Conservation (phyloP, 495 filamentous ascomycete species). For the Lophiostoma macrostomum region DNA sequence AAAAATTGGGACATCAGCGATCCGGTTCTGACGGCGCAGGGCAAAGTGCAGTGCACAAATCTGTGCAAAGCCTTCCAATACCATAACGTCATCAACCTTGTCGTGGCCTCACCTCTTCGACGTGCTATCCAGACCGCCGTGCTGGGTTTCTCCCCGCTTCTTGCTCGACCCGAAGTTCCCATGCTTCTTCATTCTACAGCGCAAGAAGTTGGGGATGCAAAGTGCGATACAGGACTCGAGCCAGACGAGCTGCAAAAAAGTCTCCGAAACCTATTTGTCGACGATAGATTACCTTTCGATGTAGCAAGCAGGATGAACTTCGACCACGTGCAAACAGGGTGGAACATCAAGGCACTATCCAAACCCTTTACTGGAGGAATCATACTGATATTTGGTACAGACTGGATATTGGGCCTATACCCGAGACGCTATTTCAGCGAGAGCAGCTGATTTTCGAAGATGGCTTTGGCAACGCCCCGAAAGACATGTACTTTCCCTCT, state of each 20-base stretch:
- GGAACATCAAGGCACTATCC: constrained; percentile 61
- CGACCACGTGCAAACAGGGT: constrained; percentile 56
- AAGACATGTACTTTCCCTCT: neutral
- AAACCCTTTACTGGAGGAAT: neutral
- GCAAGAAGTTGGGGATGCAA: constrained; percentile 72
- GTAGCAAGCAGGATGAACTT: constrained; percentile 63
- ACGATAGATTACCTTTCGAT: constrained; percentile 43
- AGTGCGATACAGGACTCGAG: constrained; percentile 74
- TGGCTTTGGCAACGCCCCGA: constrained; percentile 14
- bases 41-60: constrained; percentile 68
- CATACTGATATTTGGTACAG: constrained; percentile 31
- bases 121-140: constrained; percentile 81
- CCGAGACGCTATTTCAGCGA: constrained; percentile 51
- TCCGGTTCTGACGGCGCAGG: constrained; percentile 71
- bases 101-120: constrained; percentile 78
- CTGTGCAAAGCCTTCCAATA: constrained; percentile 63
- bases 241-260: constrained; percentile 52
- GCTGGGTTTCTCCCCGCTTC: constrained; percentile 60
- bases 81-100: constrained; percentile 61
- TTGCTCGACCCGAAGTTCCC: constrained; percentile 46
- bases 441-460: constrained; percentile 13
- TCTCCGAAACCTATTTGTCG: neutral
- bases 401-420: constrained; percentile 60
- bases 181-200: constrained; percentile 68
- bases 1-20: constrained; percentile 65